Evolutionary conservation across 2,329 filamentous ascomycete species (phyloP), one percentile per base, ranked within the genome.

Genomic region (Exophiala oligosperma): DNA sequence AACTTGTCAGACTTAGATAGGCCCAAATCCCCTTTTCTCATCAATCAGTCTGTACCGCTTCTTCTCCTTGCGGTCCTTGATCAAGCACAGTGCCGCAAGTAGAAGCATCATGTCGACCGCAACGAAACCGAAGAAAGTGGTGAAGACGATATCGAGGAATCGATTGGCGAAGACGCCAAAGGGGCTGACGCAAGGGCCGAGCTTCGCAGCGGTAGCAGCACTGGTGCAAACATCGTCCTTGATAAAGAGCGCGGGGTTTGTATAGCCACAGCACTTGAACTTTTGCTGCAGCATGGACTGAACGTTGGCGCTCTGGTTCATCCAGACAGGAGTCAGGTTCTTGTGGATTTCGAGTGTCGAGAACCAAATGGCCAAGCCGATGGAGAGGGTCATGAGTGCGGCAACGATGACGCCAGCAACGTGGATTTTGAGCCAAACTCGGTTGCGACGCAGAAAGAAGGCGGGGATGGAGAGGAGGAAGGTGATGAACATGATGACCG

Each of bases 201-300:
- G 82, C 37, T 89, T 79, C 12, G 87, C 86, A 1, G 90, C 89
- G 38, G 86, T 82, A 2, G 88, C 84, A 5, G 88, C 84, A 69
- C 85, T 90, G 8, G 84, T 81, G 72, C 90, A 94, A 1, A 81
- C 84, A 4, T 72, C 64, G 67, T 92, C 87, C 56, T 83, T 84
- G 63, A 91, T 79, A 71, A 92, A 93, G 11, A 84, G 81, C 3
- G 86, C 88, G 72, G 82, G 84, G 75, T 92, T 91, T 66, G 83
- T 76, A 76, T 90, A 94, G 61, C 90, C 90, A 67, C 90, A 94
- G 83, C 90, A 94, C 67, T 84, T 72, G 71, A 93, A 92, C 85
- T 91, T 62, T 66, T 83, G 81, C 73, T 94, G 89, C 70, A 94
- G 79, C 54, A 92, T 75, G 63, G 82, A 84, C 72, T 92, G 88